These are phyloP conservation scores for Dryadomyces quercus-mongolicae DNA, from an alignment of 2,329 filamentous ascomycete species.

Conservation along the genomic window DNA sequence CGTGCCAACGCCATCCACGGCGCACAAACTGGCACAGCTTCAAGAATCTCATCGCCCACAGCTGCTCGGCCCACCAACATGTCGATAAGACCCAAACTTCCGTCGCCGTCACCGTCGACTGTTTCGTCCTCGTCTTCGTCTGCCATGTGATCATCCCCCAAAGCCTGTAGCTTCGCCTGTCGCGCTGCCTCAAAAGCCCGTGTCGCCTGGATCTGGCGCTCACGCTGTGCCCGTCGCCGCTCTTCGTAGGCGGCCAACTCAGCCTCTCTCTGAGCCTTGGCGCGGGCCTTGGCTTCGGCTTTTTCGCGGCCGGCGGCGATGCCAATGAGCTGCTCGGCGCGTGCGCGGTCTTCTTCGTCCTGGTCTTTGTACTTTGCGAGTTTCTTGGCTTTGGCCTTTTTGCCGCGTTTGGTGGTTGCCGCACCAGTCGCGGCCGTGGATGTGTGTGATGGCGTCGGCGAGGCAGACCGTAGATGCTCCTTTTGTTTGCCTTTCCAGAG, in stretches of 20 bases:
- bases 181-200: slow-evolving; percentile 65
- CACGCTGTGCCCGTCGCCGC: slow-evolving; percentile 68
- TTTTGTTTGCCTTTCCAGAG: slow-evolving; percentile 12
- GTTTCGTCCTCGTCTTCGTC: slow-evolving; percentile 48
- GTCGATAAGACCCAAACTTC: slow-evolving; percentile 41
- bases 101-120: slow-evolving; percentile 40
- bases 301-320: slow-evolving; percentile 55
- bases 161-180: slow-evolving; percentile 43
- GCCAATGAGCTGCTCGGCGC: slow-evolving; percentile 81
- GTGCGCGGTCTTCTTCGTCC: slow-evolving; percentile 81
- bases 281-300: slow-evolving; percentile 54
- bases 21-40: slow-evolving; percentile 50
- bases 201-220: slow-evolving; percentile 61
- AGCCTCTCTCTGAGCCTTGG: slow-evolving; percentile 57
- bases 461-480: slow-evolving; percentile 12
- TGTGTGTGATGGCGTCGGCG: slow-evolving; percentile 8
- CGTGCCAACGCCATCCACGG: slow-evolving; percentile 51
- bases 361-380: slow-evolving; percentile 89
- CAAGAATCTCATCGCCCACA: slow-evolving; percentile 71
- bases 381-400: slow-evolving; percentile 75
- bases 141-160: slow-evolving; percentile 33
- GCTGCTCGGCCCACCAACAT: slow-evolving; percentile 65
- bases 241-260: slow-evolving; percentile 60
- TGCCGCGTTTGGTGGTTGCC: slow-evolving; percentile 48
- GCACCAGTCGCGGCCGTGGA: slow-evolving; percentile 29